Evolutionary conservation across 2,329 filamentous ascomycete species (phyloP), one percentile per base, ranked within the genome.

Genomic region (Fulvia fulva): DNA sequence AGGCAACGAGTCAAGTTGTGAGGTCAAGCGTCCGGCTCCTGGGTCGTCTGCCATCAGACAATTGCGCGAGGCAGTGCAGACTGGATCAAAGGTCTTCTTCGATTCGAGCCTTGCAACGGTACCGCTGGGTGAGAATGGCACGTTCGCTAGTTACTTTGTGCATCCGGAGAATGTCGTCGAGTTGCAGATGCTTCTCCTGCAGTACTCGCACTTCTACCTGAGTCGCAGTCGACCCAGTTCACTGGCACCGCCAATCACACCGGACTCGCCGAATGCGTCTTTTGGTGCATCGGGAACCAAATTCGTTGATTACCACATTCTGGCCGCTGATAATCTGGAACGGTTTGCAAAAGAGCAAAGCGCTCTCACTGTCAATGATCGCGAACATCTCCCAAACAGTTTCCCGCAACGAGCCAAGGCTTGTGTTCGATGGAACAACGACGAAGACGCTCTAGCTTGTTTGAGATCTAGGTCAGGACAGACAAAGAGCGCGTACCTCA

Each of bases 111-210:
- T 83, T 30, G 74, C 76, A 14, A 77, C 76, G 9, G 70, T 78
- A 1, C 79, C 79, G 11, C 67, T 82, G 8, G 79, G 79, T 2
- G 66, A 74, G 8, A 65, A 70, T 50, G 78, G 78, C 12, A 75
- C 70, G 26, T 77, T 77, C 53, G 80, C 80, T 1, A 75, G 75
- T 16, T 83, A 82, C 62, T 83, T 81, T 76, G 75, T 83, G 49
- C 81, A 83, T 65, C 71, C 75, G 1, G 81, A 83, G 56, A 79
- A 82, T 62, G 66, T 82, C 41, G 76, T 83, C 22, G 80, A 83
- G 68, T 70, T 81, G n/a, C 77, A 81, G 51, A 74, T 83, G 8
- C 66, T 83, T 2, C 64, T 83, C 11, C 70, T 82, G 3, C 79
- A 82, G 58, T 72, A 81, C 54, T 74, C 79, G 64, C 74, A 75